Evolutionary conservation across 805 yeast species (phyloP), one percentile per base, ranked within the genome.

Genomic region (Limtongozyma cylindracea): DNA sequence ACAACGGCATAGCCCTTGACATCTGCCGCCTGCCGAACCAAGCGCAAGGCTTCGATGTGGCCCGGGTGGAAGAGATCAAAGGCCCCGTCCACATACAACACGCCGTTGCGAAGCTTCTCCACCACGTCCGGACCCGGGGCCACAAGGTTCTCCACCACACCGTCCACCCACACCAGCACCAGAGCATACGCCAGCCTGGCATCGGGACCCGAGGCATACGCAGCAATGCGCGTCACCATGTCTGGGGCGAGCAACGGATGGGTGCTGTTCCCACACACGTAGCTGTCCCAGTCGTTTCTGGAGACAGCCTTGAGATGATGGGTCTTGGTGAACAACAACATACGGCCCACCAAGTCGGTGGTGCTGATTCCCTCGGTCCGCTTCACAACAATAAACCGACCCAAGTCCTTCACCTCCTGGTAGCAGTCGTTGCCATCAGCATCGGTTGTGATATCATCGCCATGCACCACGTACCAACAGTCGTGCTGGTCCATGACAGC

Each of bases 401-500:
- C 92, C 38, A 64, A 45, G 24, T 76, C 77, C 40, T 84, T 82
- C 31, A 82, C 76, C 13, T 42, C 55, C 26, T 72, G 70, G 45
- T 88, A 88, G 36, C 95, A 78, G 45, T 88, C 98, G 25, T 76
- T 68, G 3, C 98, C 98, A 37, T 77, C 58, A 10, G 93, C 93
- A 44, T 88, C 96, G 2, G 95, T 74, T 13, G 95, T 88, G 31
- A 88, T 78, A 39, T 88, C 98, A 44, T 88, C 98, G 5, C 98
- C 98, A 43, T 88, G 98, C 8, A 88, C 93, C n/a, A 88, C 98
- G 40, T 68, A 88, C 37, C 63, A 46, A 48, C 98, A 88, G 5
- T 60, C 61, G 37, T 62, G 62, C 13, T 51, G 31, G 32, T 73
- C 78, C 77, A 80, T 60, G 23, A 77, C 71, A 19, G 47, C 49